A percentile compares a stretch with the other conserved stretches of the same genome.
Conservation (phyloP, 179 eudicot genomes). For the Camellia oleifera region DNA sequence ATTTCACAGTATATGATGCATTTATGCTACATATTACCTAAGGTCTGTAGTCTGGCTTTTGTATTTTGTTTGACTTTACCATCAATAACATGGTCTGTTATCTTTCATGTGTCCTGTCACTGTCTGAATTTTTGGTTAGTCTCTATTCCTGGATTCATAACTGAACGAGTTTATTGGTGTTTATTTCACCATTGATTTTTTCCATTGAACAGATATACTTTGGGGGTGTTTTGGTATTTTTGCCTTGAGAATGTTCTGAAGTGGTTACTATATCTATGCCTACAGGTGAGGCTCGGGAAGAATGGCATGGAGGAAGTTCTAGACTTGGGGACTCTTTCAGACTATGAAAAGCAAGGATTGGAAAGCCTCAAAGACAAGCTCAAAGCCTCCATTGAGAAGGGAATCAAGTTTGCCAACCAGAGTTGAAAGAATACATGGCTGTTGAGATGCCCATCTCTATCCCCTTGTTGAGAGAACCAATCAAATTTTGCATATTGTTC, state of each 20-base stretch:
- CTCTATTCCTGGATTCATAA: no score
- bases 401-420: slow-evolving; percentile 62
- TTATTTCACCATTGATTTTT: no score
- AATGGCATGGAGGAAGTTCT: slow-evolving; percentile 85
- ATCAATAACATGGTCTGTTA: no score
- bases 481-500: background rate
- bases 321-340: slow-evolving; percentile 65
- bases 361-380: slow-evolving; percentile 68
- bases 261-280: background rate
- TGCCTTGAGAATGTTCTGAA: background rate
- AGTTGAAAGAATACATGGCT: slow-evolving; percentile 12
- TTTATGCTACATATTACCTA: no score
- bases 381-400: slow-evolving; percentile 76
- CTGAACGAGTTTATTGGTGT: no score
- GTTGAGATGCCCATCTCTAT: background rate
- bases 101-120: no score
- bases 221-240: background rate
- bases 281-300: slow-evolving; percentile 83
- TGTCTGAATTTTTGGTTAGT: no score
- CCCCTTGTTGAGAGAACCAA: background rate
- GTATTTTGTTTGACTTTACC: no score
- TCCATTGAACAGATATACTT: background rate
- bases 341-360: slow-evolving; percentile 63
- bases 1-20: no score
- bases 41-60: no score